Percentiles rank a stretch among this genome's conserved stretches.
Evolutionary conservation across 2,329 filamentous ascomycete species (phyloP).

Genomic region (Aspergillus fijiensis): DNA sequence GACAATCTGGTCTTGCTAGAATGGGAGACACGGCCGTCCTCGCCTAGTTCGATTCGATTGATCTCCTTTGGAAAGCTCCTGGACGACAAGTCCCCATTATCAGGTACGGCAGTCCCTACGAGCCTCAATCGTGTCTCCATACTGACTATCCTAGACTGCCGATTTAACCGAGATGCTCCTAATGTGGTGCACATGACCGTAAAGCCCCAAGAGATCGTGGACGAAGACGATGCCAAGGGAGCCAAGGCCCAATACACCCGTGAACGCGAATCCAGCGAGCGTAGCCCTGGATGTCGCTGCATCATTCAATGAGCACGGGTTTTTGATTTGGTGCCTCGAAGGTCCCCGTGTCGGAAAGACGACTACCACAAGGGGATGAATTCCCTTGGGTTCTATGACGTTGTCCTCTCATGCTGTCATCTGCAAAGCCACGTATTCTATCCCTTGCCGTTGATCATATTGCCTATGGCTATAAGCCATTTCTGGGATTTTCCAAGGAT

Average conservation of each 20-base stretch:
- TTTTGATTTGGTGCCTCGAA: not conserved
- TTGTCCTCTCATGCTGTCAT: not conserved
- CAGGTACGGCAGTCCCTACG: conserved; percentile 59
- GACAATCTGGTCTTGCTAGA: conserved; percentile 46
- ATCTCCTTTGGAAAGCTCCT: conserved; percentile 90
- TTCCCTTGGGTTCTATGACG: not conserved
- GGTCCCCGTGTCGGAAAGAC: not conserved
- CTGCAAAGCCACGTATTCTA: not conserved
- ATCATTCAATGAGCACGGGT: conserved; percentile 54
- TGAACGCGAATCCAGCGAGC: conserved; percentile 55
- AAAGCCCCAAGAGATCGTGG: conserved; percentile 76
- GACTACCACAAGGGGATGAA: not conserved
- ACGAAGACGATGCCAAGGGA: conserved; percentile 74
- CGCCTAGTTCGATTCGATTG: conserved; percentile 82
- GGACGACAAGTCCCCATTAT: conserved; percentile 81
- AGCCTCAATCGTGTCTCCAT: conserved; percentile 15
- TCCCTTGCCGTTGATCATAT: not conserved
- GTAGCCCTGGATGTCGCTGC: conserved; percentile 63
- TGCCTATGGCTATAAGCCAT: not conserved
- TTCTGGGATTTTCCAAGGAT: not conserved
- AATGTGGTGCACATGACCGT: conserved; percentile 96
- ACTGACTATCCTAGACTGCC: conserved; percentile 61
- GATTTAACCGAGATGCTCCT: conserved; percentile 69
- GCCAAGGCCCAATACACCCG: conserved; percentile 55
- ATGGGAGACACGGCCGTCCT: conserved; percentile 84